A percentile compares a stretch with the other conserved stretches of the same genome.
These are phyloP conservation scores for Lotus japonicus DNA, from an alignment of 306 rosid genomes.

Conservation along the genomic window DNA sequence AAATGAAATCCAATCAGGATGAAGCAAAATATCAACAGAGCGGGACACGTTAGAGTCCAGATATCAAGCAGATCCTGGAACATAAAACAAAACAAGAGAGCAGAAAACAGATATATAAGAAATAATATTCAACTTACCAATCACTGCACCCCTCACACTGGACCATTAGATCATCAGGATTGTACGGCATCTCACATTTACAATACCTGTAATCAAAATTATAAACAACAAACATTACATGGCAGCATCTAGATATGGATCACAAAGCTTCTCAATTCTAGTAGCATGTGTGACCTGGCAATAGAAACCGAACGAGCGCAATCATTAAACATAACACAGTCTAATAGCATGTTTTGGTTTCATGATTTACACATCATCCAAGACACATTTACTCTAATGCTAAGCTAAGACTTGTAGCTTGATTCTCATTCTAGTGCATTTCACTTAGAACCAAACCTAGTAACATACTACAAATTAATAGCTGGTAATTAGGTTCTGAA, in stretches of 20 bases:
- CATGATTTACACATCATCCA: no score
- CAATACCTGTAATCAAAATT: constrained; percentile 69
- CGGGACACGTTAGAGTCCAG: constrained; percentile 6
- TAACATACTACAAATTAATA: constrained; percentile 2
- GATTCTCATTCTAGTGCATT: no score
- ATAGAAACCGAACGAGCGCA: no score
- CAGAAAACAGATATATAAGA: background rate
- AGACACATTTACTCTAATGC: no score
- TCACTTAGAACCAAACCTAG: no score
- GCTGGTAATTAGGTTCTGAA: background rate
- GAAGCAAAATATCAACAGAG: background rate
- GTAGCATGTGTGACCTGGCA: no score
- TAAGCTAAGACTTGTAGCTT: no score
- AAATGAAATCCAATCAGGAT: background rate
- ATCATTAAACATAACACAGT: no score
- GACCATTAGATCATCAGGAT: constrained; percentile 96
- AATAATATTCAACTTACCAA: constrained; percentile 55
- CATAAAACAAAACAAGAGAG: background rate
- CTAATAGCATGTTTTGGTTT: no score
- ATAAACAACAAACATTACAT: constrained; percentile 16
- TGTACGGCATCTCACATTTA: constrained; percentile 99
- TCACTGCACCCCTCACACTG: constrained; percentile 95
- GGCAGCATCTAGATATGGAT: constrained; percentile 10
- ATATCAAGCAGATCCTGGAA: background rate
- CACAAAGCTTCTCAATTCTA: background rate